Evolutionary conservation across 73 alveolate species (phyloP), one percentile per base, ranked within the genome.

Genomic region (Tetrahymena borealis): DNA sequence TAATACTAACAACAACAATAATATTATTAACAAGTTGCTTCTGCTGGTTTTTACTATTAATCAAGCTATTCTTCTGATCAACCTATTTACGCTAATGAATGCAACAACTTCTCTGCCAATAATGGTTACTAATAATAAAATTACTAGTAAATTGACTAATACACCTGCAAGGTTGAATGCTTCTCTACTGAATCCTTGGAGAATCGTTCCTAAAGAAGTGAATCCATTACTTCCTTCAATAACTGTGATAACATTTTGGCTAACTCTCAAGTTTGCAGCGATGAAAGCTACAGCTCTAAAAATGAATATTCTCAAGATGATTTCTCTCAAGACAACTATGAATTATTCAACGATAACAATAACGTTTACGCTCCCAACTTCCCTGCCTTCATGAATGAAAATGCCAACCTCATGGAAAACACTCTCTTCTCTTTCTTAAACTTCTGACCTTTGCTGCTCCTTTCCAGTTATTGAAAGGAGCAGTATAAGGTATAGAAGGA

Each of bases 401-500:
- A 60, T 60, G 9, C 33, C 32, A 60, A 60, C 35, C 85, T 60
- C 85, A 60, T 60, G 85, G 85, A 60, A 60, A 60, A n/a, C 85
- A 60, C 85, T 60, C 85, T n/a, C 38, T 60, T 60, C 37, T 10
- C 85, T 60, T 60, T 60, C 85, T 24, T 60, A 1, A 60, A 60
- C 85, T 60, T 60, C 85, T 60, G 85, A 60, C 85, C 85, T 60
- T 60, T 32, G 85, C 85, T 60, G 85, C 85, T 60, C 85, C 85
- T 60, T 60, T 60, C 85, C 37, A 32, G 28, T 24, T 1, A 24
- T 13, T 60, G 85, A 60, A 60, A 60, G 85, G 85, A 60, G 85
- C 85, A 60, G 85, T 60, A 60, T 60, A 60, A 60, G 85, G 85
- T 15, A 24, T 60, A 60, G 85, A 60, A 60, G 85, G 85, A 60